Evolutionary conservation across 2,329 filamentous ascomycete species (phyloP), one percentile per base, ranked within the genome.

Genomic region (Penicillium sp.): DNA sequence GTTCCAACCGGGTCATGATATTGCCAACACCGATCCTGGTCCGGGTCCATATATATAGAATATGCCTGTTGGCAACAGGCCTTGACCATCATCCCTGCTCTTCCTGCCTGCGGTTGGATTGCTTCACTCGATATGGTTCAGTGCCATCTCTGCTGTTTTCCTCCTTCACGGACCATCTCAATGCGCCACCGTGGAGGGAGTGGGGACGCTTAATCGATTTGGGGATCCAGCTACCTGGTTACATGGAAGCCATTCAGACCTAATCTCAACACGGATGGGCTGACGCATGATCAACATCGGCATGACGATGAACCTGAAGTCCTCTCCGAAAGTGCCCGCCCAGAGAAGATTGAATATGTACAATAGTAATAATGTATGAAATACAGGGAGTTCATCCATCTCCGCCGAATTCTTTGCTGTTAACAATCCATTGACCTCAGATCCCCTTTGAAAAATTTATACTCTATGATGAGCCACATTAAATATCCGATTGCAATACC

Each of bases 151-250:
- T 39, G n/a, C n/a, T 19, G 35, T 19, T 39, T 29, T 33, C 31
- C 11, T 31, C 29, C 11, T 24, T 49, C 21, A 19, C 39, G 45
- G 47, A 33, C 49, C 44, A 52, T 56, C 21, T 59, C 52, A 50
- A 61, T 26, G 43, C 58, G 53, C 39, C 46, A 56, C 26, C 16
- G 54, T 56, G 56, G 58, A 54, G 49, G 26, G 24, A 60, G 53
- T 50, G 29, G 49, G 24, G 45, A 54, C 47, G 19, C 19, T 35
- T 37, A 22, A 24, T 16, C 16, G 31, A 16, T 22, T 22, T 35
- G 14, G 22, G 29, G 29, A 42, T n/a, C 29, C 13, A 35, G 29
- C 19, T 31, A 29, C 27, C 24, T 47, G n/a, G 29, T 47, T 19
- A 21, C 45, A 10, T 31, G 24, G 24, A 29, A 7, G n/a, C 14